phyloP scores from a whole-genome alignment of 306 rosid species.

The Vachellia collinsii region DNA sequence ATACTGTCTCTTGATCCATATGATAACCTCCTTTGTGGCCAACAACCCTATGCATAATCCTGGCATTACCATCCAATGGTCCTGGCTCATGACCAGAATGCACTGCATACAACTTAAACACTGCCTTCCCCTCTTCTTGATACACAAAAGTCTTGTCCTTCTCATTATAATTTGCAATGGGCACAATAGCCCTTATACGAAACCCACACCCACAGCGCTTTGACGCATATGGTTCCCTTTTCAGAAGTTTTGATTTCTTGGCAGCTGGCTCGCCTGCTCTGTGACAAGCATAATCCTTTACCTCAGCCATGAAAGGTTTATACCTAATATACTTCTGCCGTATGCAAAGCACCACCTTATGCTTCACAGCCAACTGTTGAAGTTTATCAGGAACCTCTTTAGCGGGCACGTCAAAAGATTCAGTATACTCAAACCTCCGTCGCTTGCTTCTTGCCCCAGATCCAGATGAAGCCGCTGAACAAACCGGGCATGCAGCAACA shows the following conservation, averaged over 20 bases:
- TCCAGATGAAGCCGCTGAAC: slow-evolving; percentile 57
- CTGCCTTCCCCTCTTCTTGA: slow-evolving; percentile 91
- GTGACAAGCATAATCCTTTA: slow-evolving; percentile 97
- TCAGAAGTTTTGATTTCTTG: slow-evolving; percentile 76
- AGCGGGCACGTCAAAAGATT: slow-evolving; percentile 89
- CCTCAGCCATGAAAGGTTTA: slow-evolving; percentile 99
- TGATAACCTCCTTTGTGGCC: slow-evolving; percentile 85
- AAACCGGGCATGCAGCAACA: slow-evolving; percentile 76
- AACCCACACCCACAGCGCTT: slow-evolving; percentile 99
- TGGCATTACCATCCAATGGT: slow-evolving; percentile 94
- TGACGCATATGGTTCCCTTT: slow-evolving; percentile 95
- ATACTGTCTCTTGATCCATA: slow-evolving; percentile 85
- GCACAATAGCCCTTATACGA: slow-evolving; percentile 98
- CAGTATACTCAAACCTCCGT: slow-evolving; percentile 89
- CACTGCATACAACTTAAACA: slow-evolving; percentile 91
- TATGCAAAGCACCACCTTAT: slow-evolving; percentile 93
- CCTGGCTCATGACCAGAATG: slow-evolving; percentile 99
- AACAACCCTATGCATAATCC: slow-evolving; percentile 96
- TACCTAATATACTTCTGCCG: slow-evolving; percentile 98
- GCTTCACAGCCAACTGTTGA: slow-evolving; percentile 89
- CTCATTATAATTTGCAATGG: slow-evolving; percentile 89
- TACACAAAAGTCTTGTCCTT: slow-evolving; percentile 97
- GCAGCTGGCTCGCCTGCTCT: slow-evolving; percentile 94
- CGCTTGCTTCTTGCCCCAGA: slow-evolving; percentile 65
- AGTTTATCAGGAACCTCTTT: slow-evolving; percentile 82